phyloP scores from a whole-genome alignment of 2,329 filamentous ascomycete species.

The Alternaria brassicae region DNA sequence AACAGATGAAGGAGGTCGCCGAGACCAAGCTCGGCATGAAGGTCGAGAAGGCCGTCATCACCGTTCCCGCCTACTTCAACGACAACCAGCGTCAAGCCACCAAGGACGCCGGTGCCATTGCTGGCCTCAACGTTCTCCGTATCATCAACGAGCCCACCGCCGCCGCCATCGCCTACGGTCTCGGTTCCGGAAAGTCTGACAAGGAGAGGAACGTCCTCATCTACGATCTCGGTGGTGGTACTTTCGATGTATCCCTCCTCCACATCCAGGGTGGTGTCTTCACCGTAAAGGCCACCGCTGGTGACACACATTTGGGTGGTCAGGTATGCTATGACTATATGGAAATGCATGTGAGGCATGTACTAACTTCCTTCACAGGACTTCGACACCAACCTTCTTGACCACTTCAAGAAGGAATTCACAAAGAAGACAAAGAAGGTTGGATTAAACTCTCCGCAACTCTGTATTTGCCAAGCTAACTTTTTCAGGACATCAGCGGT shows the following conservation, averaged over 20 bases:
- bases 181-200: slow-evolving; percentile 90
- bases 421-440: slow-evolving; percentile 67
- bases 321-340: not conserved
- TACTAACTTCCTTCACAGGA: slow-evolving; percentile 60
- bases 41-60: slow-evolving; percentile 98
- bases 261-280: slow-evolving; percentile 99
- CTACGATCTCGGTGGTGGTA: slow-evolving; percentile 99
- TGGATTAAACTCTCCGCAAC: not conserved
- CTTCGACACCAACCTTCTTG: slow-evolving; percentile 94
- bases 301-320: slow-evolving; percentile 94
- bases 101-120: slow-evolving; percentile 98
- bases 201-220: slow-evolving; percentile 99
- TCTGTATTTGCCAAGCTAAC: not conserved
- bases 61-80: slow-evolving; percentile 99
- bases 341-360: not conserved
- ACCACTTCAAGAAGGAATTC: slow-evolving; percentile 98
- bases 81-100: slow-evolving; percentile 99
- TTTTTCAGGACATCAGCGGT: slow-evolving; percentile 68
- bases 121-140: slow-evolving; percentile 97
- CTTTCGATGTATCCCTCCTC: slow-evolving; percentile 99
- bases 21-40: slow-evolving; percentile 98
- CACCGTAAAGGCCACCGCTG: slow-evolving; percentile 97
- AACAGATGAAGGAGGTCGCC: slow-evolving; percentile 97
- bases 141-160: slow-evolving; percentile 99
- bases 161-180: slow-evolving; percentile 97